A percentile compares a stretch with the other conserved stretches of the same genome.
These are phyloP conservation scores for Citrus australasica DNA, from an alignment of 345 rosid genomes.

Conservation along the genomic window DNA sequence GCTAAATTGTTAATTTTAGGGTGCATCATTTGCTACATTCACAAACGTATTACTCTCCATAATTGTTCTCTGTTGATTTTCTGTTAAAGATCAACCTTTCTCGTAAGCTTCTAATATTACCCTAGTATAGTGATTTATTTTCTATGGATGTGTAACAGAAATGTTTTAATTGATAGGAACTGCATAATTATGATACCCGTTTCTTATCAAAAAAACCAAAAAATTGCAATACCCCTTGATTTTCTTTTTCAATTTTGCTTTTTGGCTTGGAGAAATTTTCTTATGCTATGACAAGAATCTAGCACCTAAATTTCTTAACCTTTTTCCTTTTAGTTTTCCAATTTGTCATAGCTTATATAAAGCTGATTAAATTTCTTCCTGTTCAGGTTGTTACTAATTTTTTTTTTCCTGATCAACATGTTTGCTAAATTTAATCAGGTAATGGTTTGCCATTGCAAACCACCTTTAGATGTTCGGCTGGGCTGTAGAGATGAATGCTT, in stretches of 20 bases:
- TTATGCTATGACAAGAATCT: not conserved
- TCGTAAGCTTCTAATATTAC: not conserved
- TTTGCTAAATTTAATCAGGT: conserved; percentile 43
- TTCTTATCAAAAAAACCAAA: no score
- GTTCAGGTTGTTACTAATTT: not conserved
- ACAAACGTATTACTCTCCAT: not conserved
- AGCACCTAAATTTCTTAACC: not conserved
- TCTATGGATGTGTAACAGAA: not conserved
- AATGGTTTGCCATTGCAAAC: conserved; percentile 94
- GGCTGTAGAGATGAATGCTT: conserved; percentile 98
- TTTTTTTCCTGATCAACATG: conserved; percentile 2
- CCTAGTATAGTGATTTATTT: not conserved
- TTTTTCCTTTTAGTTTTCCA: not conserved
- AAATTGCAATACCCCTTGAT: not conserved
- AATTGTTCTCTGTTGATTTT: not conserved
- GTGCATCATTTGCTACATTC: not conserved
- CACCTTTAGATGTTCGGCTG: conserved; percentile 48
- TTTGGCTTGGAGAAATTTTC: not conserved
- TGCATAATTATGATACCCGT: not conserved
- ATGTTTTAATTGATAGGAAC: not conserved
- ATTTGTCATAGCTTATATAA: not conserved
- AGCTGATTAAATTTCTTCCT: not conserved
- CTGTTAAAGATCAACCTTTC: not conserved
- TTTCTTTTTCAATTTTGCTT: not conserved
- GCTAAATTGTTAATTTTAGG: not conserved